Conservation (phyloP, 108 stramenopile species). For the Aurantiochytrium sp. region DNA sequence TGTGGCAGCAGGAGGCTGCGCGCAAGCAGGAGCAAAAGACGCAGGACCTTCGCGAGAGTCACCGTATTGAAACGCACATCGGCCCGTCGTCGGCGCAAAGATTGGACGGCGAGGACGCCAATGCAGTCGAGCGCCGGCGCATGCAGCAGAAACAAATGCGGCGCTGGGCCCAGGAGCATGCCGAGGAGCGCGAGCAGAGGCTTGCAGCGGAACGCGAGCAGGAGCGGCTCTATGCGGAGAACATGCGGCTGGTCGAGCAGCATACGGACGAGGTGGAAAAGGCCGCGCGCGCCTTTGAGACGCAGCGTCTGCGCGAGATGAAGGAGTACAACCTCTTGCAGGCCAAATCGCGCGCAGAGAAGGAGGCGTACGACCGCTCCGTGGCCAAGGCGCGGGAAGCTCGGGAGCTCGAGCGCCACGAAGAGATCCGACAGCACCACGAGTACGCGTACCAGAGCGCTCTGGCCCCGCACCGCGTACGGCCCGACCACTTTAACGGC, state of each 20-base stretch:
- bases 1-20: neutral
- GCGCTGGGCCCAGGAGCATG: neutral
- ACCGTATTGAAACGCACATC: neutral
- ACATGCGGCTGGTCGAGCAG: neutral
- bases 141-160: neutral
- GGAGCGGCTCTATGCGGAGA: neutral
- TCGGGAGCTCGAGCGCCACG: neutral
- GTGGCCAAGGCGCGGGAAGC: neutral
- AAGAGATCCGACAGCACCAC: neutral
- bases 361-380: neutral
- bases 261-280: neutral
- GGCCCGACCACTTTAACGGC: neutral
- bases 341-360: neutral
- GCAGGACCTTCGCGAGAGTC: neutral
- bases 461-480: neutral
- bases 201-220: neutral
- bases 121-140: neutral
- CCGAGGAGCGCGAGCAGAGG: neutral
- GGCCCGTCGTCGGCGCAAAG: neutral
- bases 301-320: neutral
- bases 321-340: neutral
- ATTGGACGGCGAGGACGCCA: neutral
- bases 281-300: neutral
- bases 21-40: neutral
- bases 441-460: neutral